A percentile compares a stretch with the other conserved stretches of the same genome.
Conservation (phyloP, 2,329 filamentous ascomycete genomes). For the Aspergillus fumigatiaffinis region DNA sequence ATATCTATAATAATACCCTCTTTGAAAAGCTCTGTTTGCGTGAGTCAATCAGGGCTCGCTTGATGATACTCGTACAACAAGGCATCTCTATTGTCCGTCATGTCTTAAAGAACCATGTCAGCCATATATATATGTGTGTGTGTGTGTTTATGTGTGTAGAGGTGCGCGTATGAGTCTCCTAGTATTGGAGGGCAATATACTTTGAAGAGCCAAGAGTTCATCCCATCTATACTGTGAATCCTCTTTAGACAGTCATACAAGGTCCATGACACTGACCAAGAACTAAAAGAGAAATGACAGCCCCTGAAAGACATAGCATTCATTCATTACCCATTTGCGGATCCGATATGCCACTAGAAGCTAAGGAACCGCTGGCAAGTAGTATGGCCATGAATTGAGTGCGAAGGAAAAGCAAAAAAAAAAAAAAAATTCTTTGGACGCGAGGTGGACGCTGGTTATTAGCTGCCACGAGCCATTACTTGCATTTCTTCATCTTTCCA, state of each 20-base stretch:
- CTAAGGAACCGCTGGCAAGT: neutral
- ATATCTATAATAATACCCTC: constrained; percentile 29
- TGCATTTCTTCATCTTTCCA: neutral
- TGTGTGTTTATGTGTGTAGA: neutral
- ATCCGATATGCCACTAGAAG: neutral
- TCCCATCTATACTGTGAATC: neutral
- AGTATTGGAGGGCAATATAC: no score
- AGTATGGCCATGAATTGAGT: neutral
- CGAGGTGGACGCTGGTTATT: neutral
- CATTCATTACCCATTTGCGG: neutral
- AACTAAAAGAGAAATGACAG: neutral
- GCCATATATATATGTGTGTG: neutral
- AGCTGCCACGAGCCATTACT: neutral
- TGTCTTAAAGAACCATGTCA: no score
- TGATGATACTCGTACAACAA: neutral
- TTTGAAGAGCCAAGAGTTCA: neutral
- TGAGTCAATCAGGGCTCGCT: neutral
- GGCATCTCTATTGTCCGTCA: neutral
- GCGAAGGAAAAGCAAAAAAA: neutral
- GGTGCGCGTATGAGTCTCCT: neutral
- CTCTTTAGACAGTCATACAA: neutral
- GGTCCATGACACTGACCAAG: neutral
- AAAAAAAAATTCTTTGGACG: neutral
- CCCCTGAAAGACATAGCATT: neutral
- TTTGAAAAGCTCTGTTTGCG: neutral